These are phyloP conservation scores for Nematocida sp. DNA, from an alignment of 371 early-diverging fungal genomes.

Conservation along the genomic window DNA sequence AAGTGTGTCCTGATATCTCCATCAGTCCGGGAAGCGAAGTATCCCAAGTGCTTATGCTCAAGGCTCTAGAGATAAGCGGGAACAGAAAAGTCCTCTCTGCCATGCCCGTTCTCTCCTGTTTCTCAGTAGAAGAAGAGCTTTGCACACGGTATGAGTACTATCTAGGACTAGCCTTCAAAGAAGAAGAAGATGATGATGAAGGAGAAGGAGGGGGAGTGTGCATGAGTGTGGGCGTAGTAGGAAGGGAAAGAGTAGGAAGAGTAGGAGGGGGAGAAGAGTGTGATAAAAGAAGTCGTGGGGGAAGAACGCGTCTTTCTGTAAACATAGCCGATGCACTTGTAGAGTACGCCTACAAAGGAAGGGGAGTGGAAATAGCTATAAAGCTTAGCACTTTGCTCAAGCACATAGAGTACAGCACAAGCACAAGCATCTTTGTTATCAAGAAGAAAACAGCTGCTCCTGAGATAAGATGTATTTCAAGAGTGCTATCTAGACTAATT, in stretches of 20 bases:
- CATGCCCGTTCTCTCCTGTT: not conserved
- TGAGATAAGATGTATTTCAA: not conserved
- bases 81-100: not conserved
- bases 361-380: constrained; percentile 25
- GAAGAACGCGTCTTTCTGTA: not conserved
- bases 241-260: no score
- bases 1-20: constrained; percentile 16
- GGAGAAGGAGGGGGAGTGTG: no score
- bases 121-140: constrained; percentile 28
- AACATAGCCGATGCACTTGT: constrained; percentile 24
- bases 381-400: constrained; percentile 13
- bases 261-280: no score
- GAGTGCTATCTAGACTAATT: constrained; percentile 1
- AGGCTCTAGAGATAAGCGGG: constrained; percentile 10
- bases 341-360: constrained; percentile 27
- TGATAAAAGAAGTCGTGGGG: no score
- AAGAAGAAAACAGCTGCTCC: not conserved
- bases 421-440: not conserved
- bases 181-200: no score
- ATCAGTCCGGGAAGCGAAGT: not conserved
- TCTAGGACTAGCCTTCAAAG: not conserved
- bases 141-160: constrained; percentile 18
- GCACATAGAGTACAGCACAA: constrained; percentile 10
- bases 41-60: not conserved
- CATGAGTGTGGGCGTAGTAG: no score